Conservation (phyloP, 225 moss, liverwort and hornwort genomes). For the Lunularia cruciata region DNA sequence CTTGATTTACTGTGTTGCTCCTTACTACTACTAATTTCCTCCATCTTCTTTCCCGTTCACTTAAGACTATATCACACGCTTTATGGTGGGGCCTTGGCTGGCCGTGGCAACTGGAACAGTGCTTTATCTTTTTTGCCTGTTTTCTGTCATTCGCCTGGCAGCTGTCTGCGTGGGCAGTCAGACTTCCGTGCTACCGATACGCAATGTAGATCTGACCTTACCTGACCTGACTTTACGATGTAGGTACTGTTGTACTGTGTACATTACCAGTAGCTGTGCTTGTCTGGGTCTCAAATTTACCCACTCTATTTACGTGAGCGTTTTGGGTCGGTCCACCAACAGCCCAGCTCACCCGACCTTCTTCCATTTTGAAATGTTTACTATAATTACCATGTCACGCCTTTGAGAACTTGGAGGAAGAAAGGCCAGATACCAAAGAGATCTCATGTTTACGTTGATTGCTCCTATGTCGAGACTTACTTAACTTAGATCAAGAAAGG, state of each 20-base stretch:
- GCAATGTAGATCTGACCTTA: neutral
- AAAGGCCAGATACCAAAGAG: too few species aligned
- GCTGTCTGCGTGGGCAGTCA: constrained; percentile 3
- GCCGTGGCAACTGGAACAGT: constrained; percentile 4
- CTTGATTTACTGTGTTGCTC: too few species aligned
- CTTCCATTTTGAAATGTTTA: too few species aligned
- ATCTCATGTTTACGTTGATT: too few species aligned
- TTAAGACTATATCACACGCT: constrained; percentile 1
- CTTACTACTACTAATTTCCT: too few species aligned
- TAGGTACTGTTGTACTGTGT: neutral
- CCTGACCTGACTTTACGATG: neutral
- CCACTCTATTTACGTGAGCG: neutral
- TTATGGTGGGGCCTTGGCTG: constrained; percentile 1
- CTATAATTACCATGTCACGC: too few species aligned
- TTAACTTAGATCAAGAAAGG: too few species aligned
- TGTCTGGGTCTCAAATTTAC: neutral
- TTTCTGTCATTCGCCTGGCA: neutral
- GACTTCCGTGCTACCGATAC: neutral
- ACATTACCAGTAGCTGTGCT: too few species aligned
- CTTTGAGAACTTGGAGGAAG: too few species aligned
- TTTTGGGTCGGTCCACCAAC: neutral
- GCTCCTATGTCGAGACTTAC: too few species aligned
- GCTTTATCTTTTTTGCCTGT: constrained; percentile 3
- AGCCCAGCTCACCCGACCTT: too few species aligned
- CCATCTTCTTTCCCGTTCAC: neutral